Percentiles rank a stretch among this genome's conserved stretches.
phyloP scores from a whole-genome alignment of 2,329 filamentous ascomycete species.

The Aspergillus novoparasiticus region DNA sequence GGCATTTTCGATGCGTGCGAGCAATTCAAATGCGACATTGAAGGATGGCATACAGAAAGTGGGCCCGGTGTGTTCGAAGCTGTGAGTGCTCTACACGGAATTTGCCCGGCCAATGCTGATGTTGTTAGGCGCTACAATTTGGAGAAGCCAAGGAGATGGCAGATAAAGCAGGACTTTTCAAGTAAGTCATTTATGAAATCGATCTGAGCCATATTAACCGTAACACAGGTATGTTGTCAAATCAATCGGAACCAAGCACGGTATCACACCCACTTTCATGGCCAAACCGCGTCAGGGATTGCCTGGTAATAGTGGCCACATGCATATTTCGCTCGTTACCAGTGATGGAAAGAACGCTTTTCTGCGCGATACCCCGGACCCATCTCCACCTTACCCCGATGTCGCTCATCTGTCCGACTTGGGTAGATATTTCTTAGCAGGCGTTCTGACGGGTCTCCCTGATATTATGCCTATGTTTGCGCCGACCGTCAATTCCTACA shows the following conservation, averaged over 20 bases:
- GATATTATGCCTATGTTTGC: conserved; percentile 95
- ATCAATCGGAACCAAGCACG: conserved; percentile 80
- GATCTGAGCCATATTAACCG: conserved; percentile 15
- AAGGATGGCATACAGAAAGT: conserved; percentile 95
- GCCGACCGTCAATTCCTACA: conserved; percentile 96
- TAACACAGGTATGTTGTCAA: conserved; percentile 73
- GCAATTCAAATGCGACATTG: conserved; percentile 77
- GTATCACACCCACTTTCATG: conserved; percentile 98
- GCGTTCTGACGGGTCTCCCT: conserved; percentile 82
- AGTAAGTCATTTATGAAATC: conserved; percentile 52
- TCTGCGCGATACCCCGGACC: conserved; percentile 70
- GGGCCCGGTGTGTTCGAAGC: conserved; percentile 95
- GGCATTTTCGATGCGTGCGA: conserved; percentile 79
- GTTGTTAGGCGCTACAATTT: conserved; percentile 72
- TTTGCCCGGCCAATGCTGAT: conserved; percentile 21
- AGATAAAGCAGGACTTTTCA: conserved; percentile 89
- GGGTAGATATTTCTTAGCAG: conserved; percentile 90
- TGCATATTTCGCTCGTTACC: conserved; percentile 88
- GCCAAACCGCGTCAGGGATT: conserved; percentile 90
- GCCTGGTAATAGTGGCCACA: conserved; percentile 93
- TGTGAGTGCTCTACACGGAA: conserved; percentile 44
- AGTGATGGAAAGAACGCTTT: conserved; percentile 82
- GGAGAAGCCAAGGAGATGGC: conserved; percentile 87
- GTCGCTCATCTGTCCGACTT: conserved; percentile 80
- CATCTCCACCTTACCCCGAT: conserved; percentile 72